Base-by-base conservation (phyloP, 2,329 filamentous ascomycete species). In the Ceratocystis diversiconidia region DNA sequence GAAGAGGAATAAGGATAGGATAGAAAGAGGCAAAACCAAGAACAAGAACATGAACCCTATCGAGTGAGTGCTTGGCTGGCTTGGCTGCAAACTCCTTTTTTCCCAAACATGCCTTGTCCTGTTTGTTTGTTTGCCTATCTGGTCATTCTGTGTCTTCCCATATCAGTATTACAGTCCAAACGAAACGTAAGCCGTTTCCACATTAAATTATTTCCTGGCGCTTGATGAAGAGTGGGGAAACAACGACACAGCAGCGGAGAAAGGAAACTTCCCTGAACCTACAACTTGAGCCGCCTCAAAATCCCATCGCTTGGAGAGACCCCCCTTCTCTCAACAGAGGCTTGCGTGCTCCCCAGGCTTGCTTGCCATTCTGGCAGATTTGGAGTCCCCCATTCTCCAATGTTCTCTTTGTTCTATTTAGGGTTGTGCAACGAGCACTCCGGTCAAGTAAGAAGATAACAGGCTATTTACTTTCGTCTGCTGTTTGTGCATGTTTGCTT, bases 341-440 rank as follows among this genome's bases (percentile, higher is more conserved):
- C 32, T n/a, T n/a, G 36, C n/a, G 8, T 48, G 15, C 32, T 62
- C 41, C 41, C 28, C 60, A 25, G 36, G 15, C 43, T 55, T 55
- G 50, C 60, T 28, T 28, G 28, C 28, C 61, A 30, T 62, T 62
- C 32, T 64, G 62, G 36, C 50, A 60, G 62, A 30, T 64, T 64
- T 59, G 50, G 50, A 64, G 48, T 64, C 48, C 50, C 50, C 32
- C 50, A 44, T 30, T 32, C 41, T 32, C 61, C 61, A 44, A 28
- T 41, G 36, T 4, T 12, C 10, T 41, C 36, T 4, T 41, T 3
- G 36, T 4, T 41, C 2, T 41, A 10, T 46, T 46, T 12, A n/a
- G 41, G 28, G 28, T 59, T 17, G 19, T 55, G 50, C 19, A 25
- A 25, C 19, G 22, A 5, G 15, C 50, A 28, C 52, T 57, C 15